Base-by-base conservation (phyloP, 257 asterid species). In the Petrea volubilis region DNA sequence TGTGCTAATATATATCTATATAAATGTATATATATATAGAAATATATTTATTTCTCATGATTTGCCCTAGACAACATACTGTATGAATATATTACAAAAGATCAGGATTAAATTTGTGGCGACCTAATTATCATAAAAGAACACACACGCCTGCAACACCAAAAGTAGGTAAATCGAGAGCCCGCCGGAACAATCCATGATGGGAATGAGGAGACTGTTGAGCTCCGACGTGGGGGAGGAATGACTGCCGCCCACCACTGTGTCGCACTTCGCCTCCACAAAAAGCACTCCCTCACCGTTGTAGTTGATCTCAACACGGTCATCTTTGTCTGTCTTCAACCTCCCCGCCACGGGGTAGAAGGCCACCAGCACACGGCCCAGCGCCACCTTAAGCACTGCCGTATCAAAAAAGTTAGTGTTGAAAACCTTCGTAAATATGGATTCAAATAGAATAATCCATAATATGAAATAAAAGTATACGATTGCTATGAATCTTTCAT, bases 311-410 rank as follows among this genome's bases (percentile, higher is more conserved):
- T 81, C 86, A 14, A 85, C 31, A 5, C 91, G 90, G 0, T 86
- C 89, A 15, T 81, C 81, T 34, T 76, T 81, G 13, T 84, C 87
- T 25, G 77, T 76, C 57, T 43, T 77, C 29, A 89, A 60, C 58
- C 96, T 68, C 6, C 96, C 96, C 1, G 83, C 94, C 71, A 71
- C 71, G 7, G 96, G 94, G 31, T 89, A 89, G 70, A 89, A 89
- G 2, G 81, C 81, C n/a, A 87, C 25, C n/a, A n/a, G n/a, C n/a
- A n/a, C n/a, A n/a, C n/a, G n/a, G n/a, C n/a, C n/a, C n/a, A n/a
- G n/a, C n/a, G 90, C 90, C 5, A 34, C 86, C 81, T 79, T 83
- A 3, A 88, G 72, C 70, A 70, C 81, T 20, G 58, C 10, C 0
- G 88, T n/a, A 21, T 86, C 86, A 29, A 88, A 89, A 77, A 89